Evolutionary conservation across 1,284 basidiomycete species (phyloP), one percentile per base, ranked within the genome.

Genomic region (Cutaneotrichosporon dermatis): DNA sequence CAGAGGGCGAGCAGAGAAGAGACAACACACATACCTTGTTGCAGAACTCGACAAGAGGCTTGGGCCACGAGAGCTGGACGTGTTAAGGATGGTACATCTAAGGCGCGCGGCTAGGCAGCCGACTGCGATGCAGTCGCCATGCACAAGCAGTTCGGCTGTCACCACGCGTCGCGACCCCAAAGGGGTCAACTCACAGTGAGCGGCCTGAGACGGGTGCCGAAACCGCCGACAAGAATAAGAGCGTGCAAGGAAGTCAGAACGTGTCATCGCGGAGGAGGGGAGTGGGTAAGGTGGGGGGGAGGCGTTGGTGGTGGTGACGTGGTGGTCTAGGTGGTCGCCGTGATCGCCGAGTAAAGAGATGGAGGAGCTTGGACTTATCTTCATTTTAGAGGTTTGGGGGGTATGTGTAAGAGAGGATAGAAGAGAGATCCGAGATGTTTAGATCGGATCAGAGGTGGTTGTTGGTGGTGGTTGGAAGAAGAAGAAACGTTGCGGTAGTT

Each of bases 11-110:
- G 43, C 54, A 39, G 73, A 69, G 76, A 75, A 71, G 75, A 76
- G 75, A 74, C 67, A 79, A 33, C 13, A 9, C 12, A 71, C 78
- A 67, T 51, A 77, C 77, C 73, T 79, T 79, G 74, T 79, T 80
- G 66, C 79, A 79, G 70, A 81, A 82, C 73, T 81, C 79, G 61
- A 82, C 81, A 55, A 82, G 71, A 13, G 81, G 81, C 72, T 82
- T 82, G 59, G 81, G 81, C 69, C 75, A 76, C 65, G 75, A 75
- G 35, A 76, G 67, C 75, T 76, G 56, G 13, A 25, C 11, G 43
- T 15, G 46, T 15, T 39, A 15, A 33, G 25, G 25, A 25, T 25
- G 25, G 25, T 25, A 25, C 25, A 25, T 25, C 25, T 25, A 13
- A 33, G 43, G 44, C 8, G 44, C 25, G 44, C 25, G 25, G 25